Percentiles rank a stretch among this genome's conserved stretches.
phyloP scores from a whole-genome alignment of 2,329 filamentous ascomycete species.

The Clonostachys solani region DNA sequence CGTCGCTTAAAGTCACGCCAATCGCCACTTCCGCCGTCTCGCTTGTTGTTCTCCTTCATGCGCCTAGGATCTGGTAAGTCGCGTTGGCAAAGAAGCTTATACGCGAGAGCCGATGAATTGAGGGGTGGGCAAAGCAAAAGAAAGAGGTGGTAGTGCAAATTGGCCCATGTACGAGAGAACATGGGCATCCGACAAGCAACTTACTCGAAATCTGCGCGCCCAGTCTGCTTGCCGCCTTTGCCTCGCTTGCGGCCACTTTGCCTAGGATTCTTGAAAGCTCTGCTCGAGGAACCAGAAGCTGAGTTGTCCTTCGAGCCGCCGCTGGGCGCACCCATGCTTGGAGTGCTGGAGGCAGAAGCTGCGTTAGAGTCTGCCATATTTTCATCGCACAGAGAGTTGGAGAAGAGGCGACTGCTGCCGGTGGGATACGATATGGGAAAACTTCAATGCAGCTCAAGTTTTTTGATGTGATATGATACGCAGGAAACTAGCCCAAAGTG shows the following conservation, averaged over 20 bases:
- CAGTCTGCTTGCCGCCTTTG: constrained; percentile 6
- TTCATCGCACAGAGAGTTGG: neutral
- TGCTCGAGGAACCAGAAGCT: neutral
- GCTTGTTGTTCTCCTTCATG: constrained; percentile 10
- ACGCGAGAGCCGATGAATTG: neutral
- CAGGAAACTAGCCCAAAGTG: no score
- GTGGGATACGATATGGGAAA: no score
- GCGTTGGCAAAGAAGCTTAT: neutral
- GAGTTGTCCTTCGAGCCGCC: neutral
- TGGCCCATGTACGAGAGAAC: no score
- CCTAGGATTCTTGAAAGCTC: constrained; percentile 1
- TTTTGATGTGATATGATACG: no score
- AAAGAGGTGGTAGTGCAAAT: no score
- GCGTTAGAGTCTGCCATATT: constrained; percentile 5
- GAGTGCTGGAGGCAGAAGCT: constrained; percentile 1
- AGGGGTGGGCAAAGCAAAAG: neutral
- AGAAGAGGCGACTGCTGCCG: no score
- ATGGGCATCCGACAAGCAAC: neutral
- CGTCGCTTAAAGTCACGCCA: constrained; percentile 35
- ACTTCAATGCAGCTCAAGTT: no score
- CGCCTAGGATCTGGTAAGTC: constrained; percentile 29
- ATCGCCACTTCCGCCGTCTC: constrained; percentile 12
- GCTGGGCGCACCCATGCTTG: neutral
- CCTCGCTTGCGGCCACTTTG: constrained; percentile 2
- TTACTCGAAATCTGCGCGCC: constrained; percentile 14